Conservation (phyloP, 345 rosid genomes). For the Theobroma cacao region DNA sequence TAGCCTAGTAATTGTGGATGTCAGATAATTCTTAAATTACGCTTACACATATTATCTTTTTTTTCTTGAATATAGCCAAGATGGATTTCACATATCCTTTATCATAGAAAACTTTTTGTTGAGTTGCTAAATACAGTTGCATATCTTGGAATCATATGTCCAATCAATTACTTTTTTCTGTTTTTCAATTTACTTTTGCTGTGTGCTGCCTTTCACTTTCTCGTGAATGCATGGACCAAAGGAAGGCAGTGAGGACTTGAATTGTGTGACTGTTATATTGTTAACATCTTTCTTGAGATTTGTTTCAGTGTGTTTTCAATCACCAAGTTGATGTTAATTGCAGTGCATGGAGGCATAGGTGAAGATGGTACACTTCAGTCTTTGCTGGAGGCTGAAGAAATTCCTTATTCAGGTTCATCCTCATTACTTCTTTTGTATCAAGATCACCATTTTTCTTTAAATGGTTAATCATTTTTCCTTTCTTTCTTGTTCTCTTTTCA, state of each 20-base stretch:
- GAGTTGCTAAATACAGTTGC: not conserved
- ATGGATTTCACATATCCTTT: not conserved
- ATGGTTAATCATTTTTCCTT: conserved; percentile 14
- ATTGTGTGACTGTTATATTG: not conserved
- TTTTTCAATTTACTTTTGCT: not conserved
- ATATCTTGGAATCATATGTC: not conserved
- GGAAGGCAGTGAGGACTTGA: not conserved
- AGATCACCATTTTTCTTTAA: not conserved
- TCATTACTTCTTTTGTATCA: not conserved
- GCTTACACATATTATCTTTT: not conserved
- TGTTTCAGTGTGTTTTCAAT: not conserved
- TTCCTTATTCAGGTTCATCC: conserved; percentile 71
- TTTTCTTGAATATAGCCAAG: not conserved
- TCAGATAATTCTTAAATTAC: not conserved
- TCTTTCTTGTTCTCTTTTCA: conserved; percentile 14
- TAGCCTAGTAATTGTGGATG: not conserved
- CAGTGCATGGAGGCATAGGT: conserved; percentile 98
- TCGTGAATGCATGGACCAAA: not conserved
- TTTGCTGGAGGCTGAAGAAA: conserved; percentile 74
- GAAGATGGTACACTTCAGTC: conserved; percentile 94
- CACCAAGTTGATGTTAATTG: conserved; percentile 1
- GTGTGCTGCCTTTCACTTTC: not conserved
- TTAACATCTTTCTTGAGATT: not conserved
- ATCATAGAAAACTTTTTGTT: not conserved
- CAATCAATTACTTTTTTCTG: not conserved